phyloP scores from a whole-genome alignment of 2,329 filamentous ascomycete genomes.

The Nothophoma quercina region DNA sequence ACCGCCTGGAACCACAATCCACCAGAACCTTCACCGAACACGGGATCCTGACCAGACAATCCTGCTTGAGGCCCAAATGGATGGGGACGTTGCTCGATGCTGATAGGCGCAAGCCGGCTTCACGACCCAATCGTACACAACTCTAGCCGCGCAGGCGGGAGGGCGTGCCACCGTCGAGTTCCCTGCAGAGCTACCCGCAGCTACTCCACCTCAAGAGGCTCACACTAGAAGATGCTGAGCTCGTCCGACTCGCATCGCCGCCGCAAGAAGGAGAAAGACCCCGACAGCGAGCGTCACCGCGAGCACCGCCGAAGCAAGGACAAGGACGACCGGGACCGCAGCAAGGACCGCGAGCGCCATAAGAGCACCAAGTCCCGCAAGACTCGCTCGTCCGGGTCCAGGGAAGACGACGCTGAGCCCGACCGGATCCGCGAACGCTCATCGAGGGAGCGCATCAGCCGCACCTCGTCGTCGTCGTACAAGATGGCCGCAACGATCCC shows the following conservation, averaged over 20 bases:
- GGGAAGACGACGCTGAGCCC: constrained; percentile 19
- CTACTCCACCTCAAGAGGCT: constrained; percentile 25
- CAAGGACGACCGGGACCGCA: constrained; percentile 36
- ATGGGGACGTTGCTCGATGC: constrained; percentile 33
- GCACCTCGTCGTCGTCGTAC: constrained; percentile 39
- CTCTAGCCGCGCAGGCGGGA: constrained; percentile 41
- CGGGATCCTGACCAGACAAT: constrained; percentile 5
- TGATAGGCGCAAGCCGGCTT: constrained; percentile 45
- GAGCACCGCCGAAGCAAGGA: constrained; percentile 37
- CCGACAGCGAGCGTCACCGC: constrained; percentile 16
- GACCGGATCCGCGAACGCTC: constrained; percentile 31
- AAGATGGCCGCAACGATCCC: constrained; percentile 55
- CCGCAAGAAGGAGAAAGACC: constrained; percentile 44
- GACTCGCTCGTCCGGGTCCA: constrained; percentile 35
- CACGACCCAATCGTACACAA: constrained; percentile 39
- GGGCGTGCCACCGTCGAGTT: not conserved
- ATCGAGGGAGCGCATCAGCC: constrained; percentile 37
- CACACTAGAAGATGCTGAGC: constrained; percentile 38
- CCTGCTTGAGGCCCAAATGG: constrained; percentile 32
- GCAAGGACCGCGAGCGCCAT: constrained; percentile 20
- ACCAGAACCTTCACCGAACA: constrained; percentile 15
- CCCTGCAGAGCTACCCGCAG: constrained; percentile 12
- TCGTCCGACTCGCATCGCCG: constrained; percentile 47
- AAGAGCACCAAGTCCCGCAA: constrained; percentile 38
- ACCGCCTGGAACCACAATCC: constrained; percentile 3